Evolutionary conservation across 192 early-diverging fungal species (phyloP).

Genomic region (Backusella morwellensis): DNA sequence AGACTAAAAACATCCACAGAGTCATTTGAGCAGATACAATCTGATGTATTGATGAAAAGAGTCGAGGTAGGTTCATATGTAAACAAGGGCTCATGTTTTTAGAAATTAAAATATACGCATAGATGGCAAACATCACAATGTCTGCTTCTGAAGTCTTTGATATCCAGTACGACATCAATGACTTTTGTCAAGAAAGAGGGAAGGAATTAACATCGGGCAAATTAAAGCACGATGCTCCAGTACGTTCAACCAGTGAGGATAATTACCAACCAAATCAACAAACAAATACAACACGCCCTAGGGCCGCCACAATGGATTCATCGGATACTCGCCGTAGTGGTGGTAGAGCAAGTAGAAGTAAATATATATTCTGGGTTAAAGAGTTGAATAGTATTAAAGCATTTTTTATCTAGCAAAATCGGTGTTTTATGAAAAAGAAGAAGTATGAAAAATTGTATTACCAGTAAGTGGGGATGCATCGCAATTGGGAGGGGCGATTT

Average conservation of each 20-base stretch:
- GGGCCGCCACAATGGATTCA: background rate
- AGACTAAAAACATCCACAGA: no score
- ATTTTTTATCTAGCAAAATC: background rate
- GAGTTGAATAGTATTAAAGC: no score
- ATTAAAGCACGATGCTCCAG: background rate
- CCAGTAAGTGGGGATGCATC: background rate
- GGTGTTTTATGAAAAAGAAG: conserved; percentile 14
- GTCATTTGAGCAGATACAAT: no score
- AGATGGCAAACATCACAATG: no score
- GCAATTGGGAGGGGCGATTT: background rate
- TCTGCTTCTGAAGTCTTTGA: no score
- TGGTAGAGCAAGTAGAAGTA: conserved; percentile 1
- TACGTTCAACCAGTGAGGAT: background rate
- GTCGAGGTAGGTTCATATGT: no score
- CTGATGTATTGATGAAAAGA: no score
- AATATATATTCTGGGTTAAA: background rate
- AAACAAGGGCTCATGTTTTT: no score
- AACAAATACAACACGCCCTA: background rate
- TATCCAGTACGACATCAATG: no score
- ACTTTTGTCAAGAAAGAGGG: no score
- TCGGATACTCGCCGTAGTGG: background rate
- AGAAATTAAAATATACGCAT: no score
- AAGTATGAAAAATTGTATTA: background rate
- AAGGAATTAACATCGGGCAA: background rate
- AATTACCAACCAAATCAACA: background rate